phyloP scores from a whole-genome alignment of 441 rosid species.

The Erysimum pusillum region DNA sequence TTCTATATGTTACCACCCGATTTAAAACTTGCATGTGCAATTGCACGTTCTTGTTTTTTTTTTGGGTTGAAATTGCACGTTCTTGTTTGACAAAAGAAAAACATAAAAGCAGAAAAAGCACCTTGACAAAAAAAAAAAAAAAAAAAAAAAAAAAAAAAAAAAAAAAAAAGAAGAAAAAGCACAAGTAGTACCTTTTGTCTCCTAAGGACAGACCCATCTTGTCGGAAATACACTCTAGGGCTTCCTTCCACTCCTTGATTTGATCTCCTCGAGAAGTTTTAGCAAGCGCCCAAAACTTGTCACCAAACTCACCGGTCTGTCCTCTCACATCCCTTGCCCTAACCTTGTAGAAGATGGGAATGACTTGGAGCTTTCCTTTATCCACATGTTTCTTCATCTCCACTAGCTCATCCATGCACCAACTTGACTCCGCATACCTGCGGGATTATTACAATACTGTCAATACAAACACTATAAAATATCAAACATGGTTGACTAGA shows the following conservation, averaged over 20 bases:
- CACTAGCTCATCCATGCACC: conserved; percentile 15
- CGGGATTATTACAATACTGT: background rate
- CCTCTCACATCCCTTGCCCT: conserved; percentile 16
- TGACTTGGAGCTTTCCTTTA: conserved; percentile 6
- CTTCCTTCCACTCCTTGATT: conserved; percentile 5
- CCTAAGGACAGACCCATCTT: conserved; percentile 15
- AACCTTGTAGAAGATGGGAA: conserved; percentile 22
- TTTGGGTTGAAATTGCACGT: too few species aligned
- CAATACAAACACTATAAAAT: background rate
- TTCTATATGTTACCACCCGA: too few species aligned
- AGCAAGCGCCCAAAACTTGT: background rate
- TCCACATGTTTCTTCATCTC: background rate
- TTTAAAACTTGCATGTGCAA: too few species aligned
- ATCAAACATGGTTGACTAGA: background rate
- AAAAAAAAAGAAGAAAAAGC: too few species aligned
- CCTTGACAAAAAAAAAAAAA: too few species aligned
- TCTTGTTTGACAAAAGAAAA: too few species aligned
- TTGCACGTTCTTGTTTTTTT: too few species aligned
- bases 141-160: too few species aligned
- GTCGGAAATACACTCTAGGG: background rate
- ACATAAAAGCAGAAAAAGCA: too few species aligned
- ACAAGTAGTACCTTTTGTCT: background rate
- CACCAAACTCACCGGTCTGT: conserved; percentile 3
- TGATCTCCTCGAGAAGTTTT: background rate
- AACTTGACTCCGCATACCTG: conserved; percentile 12